Percentiles rank a stretch among this genome's conserved stretches.
These are phyloP conservation scores for Apiospora hydei DNA, from an alignment of 2,329 filamentous ascomycete genomes.

Conservation along the genomic window DNA sequence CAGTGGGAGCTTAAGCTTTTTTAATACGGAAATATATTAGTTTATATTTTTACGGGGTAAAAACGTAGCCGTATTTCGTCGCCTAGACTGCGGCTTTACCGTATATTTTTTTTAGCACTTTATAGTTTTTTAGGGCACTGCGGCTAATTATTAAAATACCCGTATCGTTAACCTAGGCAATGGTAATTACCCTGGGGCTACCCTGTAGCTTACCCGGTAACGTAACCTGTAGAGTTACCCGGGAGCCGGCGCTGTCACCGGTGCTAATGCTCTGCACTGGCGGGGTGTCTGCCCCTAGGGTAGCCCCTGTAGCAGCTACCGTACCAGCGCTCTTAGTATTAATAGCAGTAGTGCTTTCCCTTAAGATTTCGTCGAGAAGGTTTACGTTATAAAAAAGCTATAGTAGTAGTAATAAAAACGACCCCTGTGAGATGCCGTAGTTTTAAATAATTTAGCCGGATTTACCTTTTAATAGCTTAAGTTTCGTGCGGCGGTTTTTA, in stretches of 20 bases:
- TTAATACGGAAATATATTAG: neutral
- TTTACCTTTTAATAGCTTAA: too few relatives aligned
- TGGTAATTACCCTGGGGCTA: neutral
- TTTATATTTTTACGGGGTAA: neutral
- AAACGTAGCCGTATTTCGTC: neutral
- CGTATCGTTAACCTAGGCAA: neutral
- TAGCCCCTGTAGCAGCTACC: too few relatives aligned
- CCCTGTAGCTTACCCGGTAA: neutral
- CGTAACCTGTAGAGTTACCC: neutral
- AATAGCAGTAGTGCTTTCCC: too few relatives aligned
- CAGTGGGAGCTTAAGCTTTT: neutral
- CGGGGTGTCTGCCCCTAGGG: too few relatives aligned
- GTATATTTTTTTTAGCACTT: neutral
- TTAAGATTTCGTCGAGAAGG: too few relatives aligned
- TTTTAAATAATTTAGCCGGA: too few relatives aligned
- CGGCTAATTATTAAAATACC: neutral
- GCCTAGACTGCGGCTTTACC: neutral
- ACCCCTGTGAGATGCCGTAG: too few relatives aligned
- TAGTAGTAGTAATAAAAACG: too few relatives aligned
- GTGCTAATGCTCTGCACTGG: neutral
- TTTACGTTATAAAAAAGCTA: too few relatives aligned
- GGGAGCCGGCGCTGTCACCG: rapidly evolving
- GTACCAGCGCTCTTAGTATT: too few relatives aligned
- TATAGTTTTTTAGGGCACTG: neutral
- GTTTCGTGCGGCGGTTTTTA: too few relatives aligned